A percentile compares a stretch with the other conserved stretches of the same genome.
phyloP scores from a whole-genome alignment of 2,329 filamentous ascomycete genomes.

The Tolypocladium inflatum region DNA sequence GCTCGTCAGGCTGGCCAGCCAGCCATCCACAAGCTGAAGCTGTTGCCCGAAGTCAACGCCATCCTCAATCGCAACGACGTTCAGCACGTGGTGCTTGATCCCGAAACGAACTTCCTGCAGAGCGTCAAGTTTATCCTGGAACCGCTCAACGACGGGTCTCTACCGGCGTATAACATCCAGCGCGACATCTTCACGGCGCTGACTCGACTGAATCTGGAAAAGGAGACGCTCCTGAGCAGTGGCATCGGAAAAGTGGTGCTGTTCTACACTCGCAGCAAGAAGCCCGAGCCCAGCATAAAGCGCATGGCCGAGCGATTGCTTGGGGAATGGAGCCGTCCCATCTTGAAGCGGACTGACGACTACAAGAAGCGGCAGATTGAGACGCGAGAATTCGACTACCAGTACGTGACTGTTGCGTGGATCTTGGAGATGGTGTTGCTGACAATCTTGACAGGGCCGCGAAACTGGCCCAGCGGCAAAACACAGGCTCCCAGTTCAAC shows the following conservation, averaged over 20 bases:
- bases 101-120: constrained; percentile 89
- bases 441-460: constrained; percentile 33
- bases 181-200: constrained; percentile 83
- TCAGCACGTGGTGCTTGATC: constrained; percentile 77
- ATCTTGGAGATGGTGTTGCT: neutral
- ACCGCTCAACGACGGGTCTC: constrained; percentile 83
- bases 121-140: constrained; percentile 97
- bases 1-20: constrained; percentile 72
- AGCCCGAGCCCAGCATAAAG: constrained; percentile 81
- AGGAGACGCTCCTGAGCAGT: constrained; percentile 80
- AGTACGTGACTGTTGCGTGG: constrained; percentile 32
- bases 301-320: constrained; percentile 87
- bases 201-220: constrained; percentile 74
- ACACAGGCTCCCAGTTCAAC: constrained; percentile 37
- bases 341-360: constrained; percentile 87
- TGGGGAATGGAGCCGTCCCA: constrained; percentile 90
- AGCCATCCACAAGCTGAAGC: constrained; percentile 85
- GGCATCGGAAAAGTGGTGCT: constrained; percentile 93
- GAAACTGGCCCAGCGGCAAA: constrained; percentile 40
- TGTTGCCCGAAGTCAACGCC: constrained; percentile 81
- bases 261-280: constrained; percentile 94
- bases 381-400: constrained; percentile 53
- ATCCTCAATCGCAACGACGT: constrained; percentile 85
- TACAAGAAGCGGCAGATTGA: constrained; percentile 75
- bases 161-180: constrained; percentile 96